These are phyloP conservation scores for Aristolochia californica DNA, from an alignment of 164 flowering plant species.

Conservation along the genomic window DNA sequence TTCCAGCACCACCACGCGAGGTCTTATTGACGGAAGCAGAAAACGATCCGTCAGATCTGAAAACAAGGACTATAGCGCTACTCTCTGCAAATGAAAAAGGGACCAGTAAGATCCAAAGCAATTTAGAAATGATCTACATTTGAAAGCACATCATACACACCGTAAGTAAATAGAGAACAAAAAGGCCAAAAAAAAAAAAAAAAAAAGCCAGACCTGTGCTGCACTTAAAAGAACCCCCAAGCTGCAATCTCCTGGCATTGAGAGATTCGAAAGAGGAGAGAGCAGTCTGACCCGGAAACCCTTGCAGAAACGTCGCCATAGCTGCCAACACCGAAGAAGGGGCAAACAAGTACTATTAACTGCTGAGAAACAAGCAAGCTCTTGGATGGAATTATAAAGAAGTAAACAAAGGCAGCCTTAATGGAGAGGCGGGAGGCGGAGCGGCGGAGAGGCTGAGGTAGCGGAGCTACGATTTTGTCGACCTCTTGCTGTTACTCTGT, in stretches of 20 bases:
- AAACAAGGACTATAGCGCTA: neutral
- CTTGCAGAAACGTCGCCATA: slow-evolving; percentile 2
- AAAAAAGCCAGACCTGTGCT: neutral
- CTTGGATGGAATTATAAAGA: too few species aligned
- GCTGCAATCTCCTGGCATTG: too few species aligned
- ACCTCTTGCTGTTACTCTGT: too few species aligned
- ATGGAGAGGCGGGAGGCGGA: too few species aligned
- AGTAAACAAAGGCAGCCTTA: too few species aligned
- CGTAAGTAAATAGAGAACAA: neutral
- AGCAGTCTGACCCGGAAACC: neutral
- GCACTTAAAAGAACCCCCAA: neutral
- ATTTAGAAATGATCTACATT: neutral
- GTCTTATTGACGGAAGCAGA: too few species aligned
- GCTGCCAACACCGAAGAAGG: neutral
- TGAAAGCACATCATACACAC: neutral
- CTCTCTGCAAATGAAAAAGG: neutral
- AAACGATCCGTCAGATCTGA: too few species aligned
- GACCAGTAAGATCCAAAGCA: neutral
- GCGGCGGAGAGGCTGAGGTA: too few species aligned
- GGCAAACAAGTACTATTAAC: too few species aligned
- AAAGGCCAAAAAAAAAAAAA: neutral
- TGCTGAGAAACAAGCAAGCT: too few species aligned
- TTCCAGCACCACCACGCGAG: too few species aligned
- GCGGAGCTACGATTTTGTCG: too few species aligned
- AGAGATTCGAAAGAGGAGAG: neutral